Base-by-base conservation (phyloP, 78 protist genomes). In the Guillardia theta region DNA sequence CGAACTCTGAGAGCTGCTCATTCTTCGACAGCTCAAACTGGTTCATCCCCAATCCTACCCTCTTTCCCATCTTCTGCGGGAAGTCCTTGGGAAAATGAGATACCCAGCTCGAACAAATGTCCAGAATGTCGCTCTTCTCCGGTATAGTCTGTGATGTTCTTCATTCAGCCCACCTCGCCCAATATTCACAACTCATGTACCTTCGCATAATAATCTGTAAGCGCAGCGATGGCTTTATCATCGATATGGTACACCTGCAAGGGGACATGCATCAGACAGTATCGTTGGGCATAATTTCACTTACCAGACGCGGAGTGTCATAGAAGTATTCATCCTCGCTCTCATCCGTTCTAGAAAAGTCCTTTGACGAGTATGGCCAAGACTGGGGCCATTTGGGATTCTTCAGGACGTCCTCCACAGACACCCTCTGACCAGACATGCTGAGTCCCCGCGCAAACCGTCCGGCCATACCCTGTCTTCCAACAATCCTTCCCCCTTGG, bases 71-170 rank as follows among this genome's bases (percentile, higher is more conserved):
- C 37, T 37, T 70, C 30, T 12, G 39, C 10, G 90, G 6, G 50
- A 78, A 43, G 45, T 78, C 48, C 48, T 78, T 43, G 48, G 90
- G 90, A 43, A 41, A 78, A 78, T 78, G 90, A 19, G 90, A 78
- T 30, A 78, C 24, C 90, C 90, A 78, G 50, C 90, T 78, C 37
- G 43, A 27, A 19, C 90, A 78, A 21, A 78, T 78, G 39, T 78
- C 90, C 24, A 78, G 48, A 43, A 78, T 78, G 24, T 78, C 90
- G 48, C 90, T 78, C 24, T 30, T 48, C 19, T 19, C 30, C 90
- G 18, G 10, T 24, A 78, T 78, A 15, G n/a, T 70, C 33, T 4
- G n/a, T n/a, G n/a, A n/a, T n/a, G n/a, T n/a, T n/a, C n/a, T n/a
- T n/a, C n/a, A n/a, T n/a, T n/a, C n/a, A n/a, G n/a, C n/a, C n/a